Conservation (phyloP, 2,329 filamentous ascomycete species). For the Calonectria ilicicola region DNA sequence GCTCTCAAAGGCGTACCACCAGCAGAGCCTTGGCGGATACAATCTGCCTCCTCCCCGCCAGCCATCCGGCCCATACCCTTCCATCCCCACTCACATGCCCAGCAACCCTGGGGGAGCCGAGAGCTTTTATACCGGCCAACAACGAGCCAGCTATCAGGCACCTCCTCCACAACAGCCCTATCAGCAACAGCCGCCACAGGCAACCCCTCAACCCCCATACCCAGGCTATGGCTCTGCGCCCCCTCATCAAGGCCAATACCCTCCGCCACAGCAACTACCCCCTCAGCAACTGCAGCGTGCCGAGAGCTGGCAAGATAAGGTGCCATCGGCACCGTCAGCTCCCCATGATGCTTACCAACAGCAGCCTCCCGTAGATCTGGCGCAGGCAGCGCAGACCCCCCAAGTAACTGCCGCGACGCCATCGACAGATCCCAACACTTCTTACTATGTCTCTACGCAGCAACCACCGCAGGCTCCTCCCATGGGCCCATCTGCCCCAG, state of each 20-base stretch:
- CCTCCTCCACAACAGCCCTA: constrained; percentile 55
- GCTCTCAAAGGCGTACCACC: constrained; percentile 90
- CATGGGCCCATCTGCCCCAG: constrained; percentile 52
- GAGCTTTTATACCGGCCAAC: constrained; percentile 83
- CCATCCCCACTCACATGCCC: constrained; percentile 68
- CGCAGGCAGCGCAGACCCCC: constrained; percentile 44
- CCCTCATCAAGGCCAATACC: constrained; percentile 56
- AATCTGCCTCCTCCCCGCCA: constrained; percentile 64
- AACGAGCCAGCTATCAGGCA: constrained; percentile 62
- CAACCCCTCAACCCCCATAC: constrained; percentile 53
- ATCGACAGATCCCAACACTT: constrained; percentile 63
- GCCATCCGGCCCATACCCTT: constrained; percentile 76
- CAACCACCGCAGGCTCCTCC: constrained; percentile 47
- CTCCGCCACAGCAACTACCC: constrained; percentile 59
- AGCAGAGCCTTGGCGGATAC: constrained; percentile 79
- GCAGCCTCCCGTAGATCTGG: constrained; percentile 39
- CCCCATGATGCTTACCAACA: constrained; percentile 49
- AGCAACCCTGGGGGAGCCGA: constrained; percentile 71
- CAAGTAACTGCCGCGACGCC: constrained; percentile 45
- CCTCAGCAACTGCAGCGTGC: constrained; percentile 56
- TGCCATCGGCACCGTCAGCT: constrained; percentile 53
- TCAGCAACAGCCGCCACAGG: constrained; percentile 47
- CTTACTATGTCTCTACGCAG: constrained; percentile 68
- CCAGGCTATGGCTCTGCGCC: constrained; percentile 56
- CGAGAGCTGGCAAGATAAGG: constrained; percentile 63